These are phyloP conservation scores for Corchorus capsularis DNA, from an alignment of 345 rosid genomes.

Conservation along the genomic window DNA sequence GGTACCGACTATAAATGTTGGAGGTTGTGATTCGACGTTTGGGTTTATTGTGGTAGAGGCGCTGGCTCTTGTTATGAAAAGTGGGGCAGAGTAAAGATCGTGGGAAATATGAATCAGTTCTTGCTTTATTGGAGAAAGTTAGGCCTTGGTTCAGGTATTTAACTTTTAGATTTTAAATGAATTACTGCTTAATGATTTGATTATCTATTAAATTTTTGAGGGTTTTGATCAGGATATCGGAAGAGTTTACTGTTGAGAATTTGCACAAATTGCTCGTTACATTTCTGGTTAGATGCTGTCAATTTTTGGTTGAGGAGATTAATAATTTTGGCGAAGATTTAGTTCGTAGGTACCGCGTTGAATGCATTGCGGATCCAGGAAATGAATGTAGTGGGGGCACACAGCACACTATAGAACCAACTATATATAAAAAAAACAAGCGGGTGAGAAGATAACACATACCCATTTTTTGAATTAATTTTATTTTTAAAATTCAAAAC, in stretches of 20 bases:
- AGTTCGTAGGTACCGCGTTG: slow-evolving; percentile 41
- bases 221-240: slow-evolving; percentile 58
- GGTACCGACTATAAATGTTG: slow-evolving; percentile 43
- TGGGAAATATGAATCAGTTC: slow-evolving; percentile 39
- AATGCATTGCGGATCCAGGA: too few relatives aligned
- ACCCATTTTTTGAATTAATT: too few relatives aligned
- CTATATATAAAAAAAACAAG: too few relatives aligned
- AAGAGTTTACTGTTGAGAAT: slow-evolving; percentile 56
- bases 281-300: slow-evolving; percentile 52
- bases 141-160: slow-evolving; percentile 67
- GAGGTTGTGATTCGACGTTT: slow-evolving; percentile 46
- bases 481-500: too few relatives aligned
- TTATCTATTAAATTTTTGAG: background rate
- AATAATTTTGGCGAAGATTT: slow-evolving; percentile 45
- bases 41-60: slow-evolving; percentile 56
- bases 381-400: too few relatives aligned
- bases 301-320: slow-evolving; percentile 58
- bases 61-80: slow-evolving; percentile 49
- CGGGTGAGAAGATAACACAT: too few relatives aligned
- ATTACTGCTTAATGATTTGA: slow-evolving; percentile 11
- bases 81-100: slow-evolving; percentile 42
- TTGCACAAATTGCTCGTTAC: slow-evolving; percentile 52
- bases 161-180: slow-evolving; percentile 11
- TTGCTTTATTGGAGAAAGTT: slow-evolving; percentile 61
- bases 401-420: too few relatives aligned